Conservation (phyloP, 2,329 filamentous ascomycete genomes). For the Waltergamsia citrina region DNA sequence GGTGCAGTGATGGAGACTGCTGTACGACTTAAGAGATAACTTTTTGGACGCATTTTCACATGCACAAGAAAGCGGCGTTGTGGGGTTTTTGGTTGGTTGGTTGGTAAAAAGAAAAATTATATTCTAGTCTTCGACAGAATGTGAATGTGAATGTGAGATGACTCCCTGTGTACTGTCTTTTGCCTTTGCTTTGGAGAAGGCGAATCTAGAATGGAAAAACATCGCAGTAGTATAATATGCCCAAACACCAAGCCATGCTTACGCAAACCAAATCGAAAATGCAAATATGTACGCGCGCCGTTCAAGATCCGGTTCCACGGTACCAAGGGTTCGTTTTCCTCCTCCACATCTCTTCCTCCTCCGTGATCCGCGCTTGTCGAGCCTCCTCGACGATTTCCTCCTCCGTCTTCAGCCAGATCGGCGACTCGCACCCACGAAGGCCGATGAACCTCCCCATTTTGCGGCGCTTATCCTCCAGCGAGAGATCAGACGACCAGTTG, state of each 20-base stretch:
- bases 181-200: no score
- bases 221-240: no score
- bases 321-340: constrained; percentile 25
- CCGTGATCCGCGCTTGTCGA: constrained; percentile 23
- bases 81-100: no score
- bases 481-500: constrained; percentile 44
- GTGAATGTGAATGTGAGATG: no score
- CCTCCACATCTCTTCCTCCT: constrained; percentile 37
- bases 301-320: background rate
- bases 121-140: no score
- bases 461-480: constrained; percentile 58
- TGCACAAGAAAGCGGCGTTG: no score
- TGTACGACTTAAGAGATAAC: no score
- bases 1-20: no score
- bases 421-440: constrained; percentile 44
- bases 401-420: constrained; percentile 27
- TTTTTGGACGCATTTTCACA: no score
- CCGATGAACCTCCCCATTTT: constrained; percentile 69
- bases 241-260: background rate
- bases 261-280: background rate
- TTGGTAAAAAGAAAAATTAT: no score
- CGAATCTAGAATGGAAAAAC: no score
- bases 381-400: constrained; percentile 38
- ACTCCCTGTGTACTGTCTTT: no score
- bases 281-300: background rate